Percentiles rank a stretch among this genome's conserved stretches.
These are phyloP conservation scores for Andalucia godoyi DNA, from an alignment of 78 protist species.

Conservation along the genomic window DNA sequence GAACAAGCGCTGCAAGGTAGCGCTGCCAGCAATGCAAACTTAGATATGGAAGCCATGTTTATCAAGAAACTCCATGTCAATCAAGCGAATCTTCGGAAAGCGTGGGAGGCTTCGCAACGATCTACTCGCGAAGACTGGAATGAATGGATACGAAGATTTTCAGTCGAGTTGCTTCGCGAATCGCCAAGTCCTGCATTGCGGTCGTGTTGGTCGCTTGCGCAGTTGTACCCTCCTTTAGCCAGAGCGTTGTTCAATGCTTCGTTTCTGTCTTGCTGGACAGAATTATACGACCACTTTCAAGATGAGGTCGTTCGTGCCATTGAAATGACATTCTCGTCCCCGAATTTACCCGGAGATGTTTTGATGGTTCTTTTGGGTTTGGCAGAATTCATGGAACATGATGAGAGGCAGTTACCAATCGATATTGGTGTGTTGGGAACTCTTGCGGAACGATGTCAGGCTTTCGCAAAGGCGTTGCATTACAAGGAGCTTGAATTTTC, in stretches of 20 bases:
- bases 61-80: conserved; percentile 41
- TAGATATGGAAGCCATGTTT: neutral
- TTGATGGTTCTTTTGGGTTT: conserved; percentile 73
- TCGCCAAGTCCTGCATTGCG: conserved; percentile 92
- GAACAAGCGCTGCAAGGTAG: too few relatives aligned
- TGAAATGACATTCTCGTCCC: conserved; percentile 23
- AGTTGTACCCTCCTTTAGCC: conserved; percentile 71
- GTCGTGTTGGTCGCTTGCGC: conserved; percentile 71
- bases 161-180: conserved; percentile 73
- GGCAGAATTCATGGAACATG: conserved; percentile 93
- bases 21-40: too few relatives aligned
- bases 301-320: conserved; percentile 12
- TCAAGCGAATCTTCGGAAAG: conserved; percentile 43
- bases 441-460: conserved; percentile 82
- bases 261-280: conserved; percentile 86
- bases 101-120: conserved; percentile 74
- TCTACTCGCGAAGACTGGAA: conserved; percentile 86
- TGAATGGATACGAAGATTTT: conserved; percentile 83
- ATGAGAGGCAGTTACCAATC: conserved; percentile 51
- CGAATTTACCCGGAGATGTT: conserved; percentile 72
- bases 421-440: conserved; percentile 55
- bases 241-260: conserved; percentile 92
- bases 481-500: conserved; percentile 37
- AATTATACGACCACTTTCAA: conserved; percentile 43
- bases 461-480: conserved; percentile 95